Percentiles rank a stretch among this genome's conserved stretches.
Evolutionary conservation across 2,329 filamentous ascomycete species (phyloP).

Genomic region (Zalaria obscura): DNA sequence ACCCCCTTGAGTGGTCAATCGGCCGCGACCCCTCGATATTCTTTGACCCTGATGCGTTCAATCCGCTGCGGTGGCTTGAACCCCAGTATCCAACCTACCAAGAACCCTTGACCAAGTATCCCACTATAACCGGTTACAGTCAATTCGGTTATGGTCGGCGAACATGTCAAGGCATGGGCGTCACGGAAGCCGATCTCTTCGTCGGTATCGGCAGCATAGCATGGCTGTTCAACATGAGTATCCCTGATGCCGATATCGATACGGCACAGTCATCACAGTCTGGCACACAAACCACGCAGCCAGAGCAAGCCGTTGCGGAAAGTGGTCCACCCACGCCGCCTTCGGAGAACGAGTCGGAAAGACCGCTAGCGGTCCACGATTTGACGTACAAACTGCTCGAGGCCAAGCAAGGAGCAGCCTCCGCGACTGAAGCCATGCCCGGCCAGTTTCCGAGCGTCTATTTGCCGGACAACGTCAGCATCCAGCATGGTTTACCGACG

Average conservation of each 20-base stretch:
- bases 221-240: constrained; percentile 29
- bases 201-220: constrained; percentile 27
- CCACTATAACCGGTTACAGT: constrained; percentile 10
- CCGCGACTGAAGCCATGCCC: background rate
- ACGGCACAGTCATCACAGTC: background rate
- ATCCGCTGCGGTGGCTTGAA: constrained; percentile 12
- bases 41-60: constrained; percentile 10
- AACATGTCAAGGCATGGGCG: constrained; percentile 16
- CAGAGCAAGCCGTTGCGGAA: constrained; percentile 1
- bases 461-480: background rate
- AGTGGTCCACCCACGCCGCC: background rate
- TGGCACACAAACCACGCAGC: too few species aligned
- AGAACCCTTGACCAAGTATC: constrained; percentile 11
- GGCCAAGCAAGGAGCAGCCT: background rate
- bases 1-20: constrained; percentile 14
- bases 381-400: background rate
- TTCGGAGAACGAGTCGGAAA: background rate
- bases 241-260: background rate
- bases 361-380: background rate
- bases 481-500: background rate
- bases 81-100: constrained; percentile 10
- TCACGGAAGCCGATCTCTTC: constrained; percentile 17
- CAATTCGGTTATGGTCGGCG: constrained; percentile 17
- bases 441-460: background rate
- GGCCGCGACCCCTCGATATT: constrained; percentile 9